phyloP scores from a whole-genome alignment of 129 eudicot genomes.

The Silybum marianum region DNA sequence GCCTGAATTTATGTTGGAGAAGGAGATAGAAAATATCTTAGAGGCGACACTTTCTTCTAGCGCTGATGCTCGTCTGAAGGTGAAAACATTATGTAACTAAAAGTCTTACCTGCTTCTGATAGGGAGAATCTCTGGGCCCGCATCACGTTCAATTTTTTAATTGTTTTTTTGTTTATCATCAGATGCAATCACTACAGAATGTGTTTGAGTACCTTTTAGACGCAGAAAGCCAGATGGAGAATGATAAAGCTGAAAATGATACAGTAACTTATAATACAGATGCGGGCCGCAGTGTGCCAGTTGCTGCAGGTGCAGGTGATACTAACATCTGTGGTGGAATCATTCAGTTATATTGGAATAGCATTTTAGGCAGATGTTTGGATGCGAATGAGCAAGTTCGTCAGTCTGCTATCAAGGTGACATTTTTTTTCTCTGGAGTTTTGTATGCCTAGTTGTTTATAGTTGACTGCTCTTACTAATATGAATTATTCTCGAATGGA shows the following conservation, averaged over 20 bases:
- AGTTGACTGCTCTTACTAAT: background rate
- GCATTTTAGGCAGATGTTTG: conserved; percentile 80
- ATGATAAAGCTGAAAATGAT: conserved; percentile 47
- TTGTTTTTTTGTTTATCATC: conserved; percentile 32
- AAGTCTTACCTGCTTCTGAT: background rate
- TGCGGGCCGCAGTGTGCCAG: conserved; percentile 70
- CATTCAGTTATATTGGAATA: conserved; percentile 87
- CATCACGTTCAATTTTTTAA: background rate
- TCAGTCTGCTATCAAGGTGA: conserved; percentile 81
- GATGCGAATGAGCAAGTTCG: conserved; percentile 87
- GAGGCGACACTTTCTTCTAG: conserved; percentile 73
- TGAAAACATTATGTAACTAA: conserved; percentile 24
- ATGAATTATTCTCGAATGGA: background rate
- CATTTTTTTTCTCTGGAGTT: background rate
- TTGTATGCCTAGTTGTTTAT: conserved; percentile 3
- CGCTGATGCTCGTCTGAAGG: conserved; percentile 82
- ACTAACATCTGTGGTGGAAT: conserved; percentile 96
- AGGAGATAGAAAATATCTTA: conserved; percentile 75
- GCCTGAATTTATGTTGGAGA: conserved; percentile 88
- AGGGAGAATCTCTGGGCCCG: background rate
- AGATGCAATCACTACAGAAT: conserved; percentile 94
- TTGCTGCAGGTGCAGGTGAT: conserved; percentile 99
- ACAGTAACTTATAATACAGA: conserved; percentile 41
- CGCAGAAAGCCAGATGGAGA: conserved; percentile 78
- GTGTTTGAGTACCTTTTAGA: conserved; percentile 89